Evolutionary conservation across 257 asterid species (phyloP).

Genomic region (Lantana camara): DNA sequence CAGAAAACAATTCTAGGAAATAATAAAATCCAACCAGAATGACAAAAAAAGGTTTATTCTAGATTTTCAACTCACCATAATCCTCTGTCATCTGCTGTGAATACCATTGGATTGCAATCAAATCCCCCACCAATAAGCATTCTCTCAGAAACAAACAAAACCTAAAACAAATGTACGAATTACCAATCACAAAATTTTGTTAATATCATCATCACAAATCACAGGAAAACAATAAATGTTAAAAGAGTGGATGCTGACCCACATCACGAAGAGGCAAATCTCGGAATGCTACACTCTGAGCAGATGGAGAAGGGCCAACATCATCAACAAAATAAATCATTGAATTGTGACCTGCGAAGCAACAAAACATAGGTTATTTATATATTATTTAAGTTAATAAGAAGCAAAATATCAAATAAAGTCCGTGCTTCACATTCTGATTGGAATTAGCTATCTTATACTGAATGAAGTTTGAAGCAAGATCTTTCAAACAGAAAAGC

Average conservation of each 20-base stretch:
- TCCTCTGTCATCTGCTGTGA: constrained; percentile 82
- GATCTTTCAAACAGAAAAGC: constrained; percentile 17
- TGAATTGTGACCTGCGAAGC: constrained; percentile 80
- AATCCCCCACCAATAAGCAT: constrained; percentile 92
- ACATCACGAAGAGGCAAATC: constrained; percentile 99
- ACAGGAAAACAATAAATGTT: constrained; percentile 31
- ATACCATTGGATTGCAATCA: constrained; percentile 96
- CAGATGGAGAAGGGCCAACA: constrained; percentile 93
- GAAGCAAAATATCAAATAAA: constrained; percentile 11
- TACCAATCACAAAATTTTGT: constrained; percentile 24
- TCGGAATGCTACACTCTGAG: constrained; percentile 91
- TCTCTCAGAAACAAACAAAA: constrained; percentile 85
- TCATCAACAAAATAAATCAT: constrained; percentile 98
- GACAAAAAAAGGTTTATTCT: constrained; percentile 7
- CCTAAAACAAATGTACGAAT: constrained; percentile 43
- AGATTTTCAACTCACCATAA: constrained; percentile 65
- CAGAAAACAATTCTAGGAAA: not conserved
- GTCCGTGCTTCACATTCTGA: not conserved
- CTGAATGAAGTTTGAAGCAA: constrained; percentile 15
- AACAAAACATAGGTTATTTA: constrained; percentile 16
- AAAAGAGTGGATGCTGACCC: constrained; percentile 92
- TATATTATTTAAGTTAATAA: too few species aligned
- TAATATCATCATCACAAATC: constrained; percentile 30
- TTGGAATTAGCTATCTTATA: constrained; percentile 9
- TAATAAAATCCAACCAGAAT: constrained; percentile 4